Evolutionary conservation across 2,329 filamentous ascomycete species (phyloP).

Genomic region (Bisporella sp.): DNA sequence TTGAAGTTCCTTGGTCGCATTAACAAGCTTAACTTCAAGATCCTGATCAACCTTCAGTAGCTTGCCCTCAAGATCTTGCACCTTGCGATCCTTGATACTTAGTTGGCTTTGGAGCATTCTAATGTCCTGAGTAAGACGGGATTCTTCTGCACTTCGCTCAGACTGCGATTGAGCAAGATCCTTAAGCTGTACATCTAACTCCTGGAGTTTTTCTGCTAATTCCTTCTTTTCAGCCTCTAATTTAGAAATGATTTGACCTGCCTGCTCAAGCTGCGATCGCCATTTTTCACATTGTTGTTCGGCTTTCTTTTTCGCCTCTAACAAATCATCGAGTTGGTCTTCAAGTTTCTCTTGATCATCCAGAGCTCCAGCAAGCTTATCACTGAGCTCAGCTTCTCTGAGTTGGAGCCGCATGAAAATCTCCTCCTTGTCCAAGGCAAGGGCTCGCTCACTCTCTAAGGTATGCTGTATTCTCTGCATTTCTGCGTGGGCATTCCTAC

Average conservation of each 20-base stretch:
- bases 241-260: constrained; percentile 75
- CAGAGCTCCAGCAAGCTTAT: constrained; percentile 86
- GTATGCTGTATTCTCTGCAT: constrained; percentile 88
- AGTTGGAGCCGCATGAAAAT: constrained; percentile 95
- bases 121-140: constrained; percentile 72
- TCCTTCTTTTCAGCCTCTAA: constrained; percentile 82
- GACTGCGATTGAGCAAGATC: constrained; percentile 65
- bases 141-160: constrained; percentile 69
- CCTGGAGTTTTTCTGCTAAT: constrained; percentile 57
- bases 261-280: constrained; percentile 82
- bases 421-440: constrained; percentile 96
- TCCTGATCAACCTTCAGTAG: constrained; percentile 83
- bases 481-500: constrained; percentile 78
- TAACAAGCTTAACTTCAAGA: constrained; percentile 74
- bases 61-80: constrained; percentile 78
- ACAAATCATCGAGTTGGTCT: constrained; percentile 82
- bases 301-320: constrained; percentile 81
- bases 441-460: constrained; percentile 88
- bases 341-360: constrained; percentile 93
- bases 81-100: constrained; percentile 80
- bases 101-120: constrained; percentile 90
- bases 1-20: constrained; percentile 73
- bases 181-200: constrained; percentile 64
- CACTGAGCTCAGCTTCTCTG: constrained; percentile 85
- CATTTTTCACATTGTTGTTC: constrained; percentile 78